phyloP scores from a whole-genome alignment of 1,284 basidiomycete genomes.

The Apiotrichum veenhuisii region DNA sequence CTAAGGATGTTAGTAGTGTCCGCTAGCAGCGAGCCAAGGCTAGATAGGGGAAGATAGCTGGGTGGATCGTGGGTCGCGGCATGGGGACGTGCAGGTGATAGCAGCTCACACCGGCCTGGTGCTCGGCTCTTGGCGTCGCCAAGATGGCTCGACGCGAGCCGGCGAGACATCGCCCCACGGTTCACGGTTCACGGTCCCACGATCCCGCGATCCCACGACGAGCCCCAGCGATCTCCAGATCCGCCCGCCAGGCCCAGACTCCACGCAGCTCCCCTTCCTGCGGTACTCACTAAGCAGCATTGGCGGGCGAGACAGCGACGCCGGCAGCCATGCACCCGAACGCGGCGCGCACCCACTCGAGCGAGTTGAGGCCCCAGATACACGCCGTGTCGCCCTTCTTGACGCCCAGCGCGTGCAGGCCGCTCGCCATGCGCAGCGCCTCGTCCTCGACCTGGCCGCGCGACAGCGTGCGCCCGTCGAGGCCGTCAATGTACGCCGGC shows the following conservation, averaged over 20 bases:
- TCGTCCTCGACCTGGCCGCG: conserved; percentile 58
- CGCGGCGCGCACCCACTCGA: conserved; percentile 62
- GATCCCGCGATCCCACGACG: too few species aligned
- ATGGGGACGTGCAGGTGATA: too few species aligned
- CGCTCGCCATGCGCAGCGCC: conserved; percentile 59
- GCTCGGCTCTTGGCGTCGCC: too few species aligned
- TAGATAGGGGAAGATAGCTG: too few species aligned
- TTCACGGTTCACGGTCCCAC: too few species aligned
- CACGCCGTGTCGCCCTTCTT: conserved; percentile 37
- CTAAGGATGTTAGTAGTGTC: conserved; percentile 28
- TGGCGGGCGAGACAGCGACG: conserved; percentile 38
- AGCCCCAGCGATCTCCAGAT: too few species aligned
- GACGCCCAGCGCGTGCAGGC: conserved; percentile 48
- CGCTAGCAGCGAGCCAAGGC: too few species aligned
- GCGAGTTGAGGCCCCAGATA: conserved; percentile 54
- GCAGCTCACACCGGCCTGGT: too few species aligned
- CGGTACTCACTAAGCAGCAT: conserved; percentile 42
- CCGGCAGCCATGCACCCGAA: conserved; percentile 54
- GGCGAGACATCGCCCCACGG: too few species aligned
- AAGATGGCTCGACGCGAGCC: too few species aligned
- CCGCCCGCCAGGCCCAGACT: too few species aligned
- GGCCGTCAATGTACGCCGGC: conserved; percentile 65
- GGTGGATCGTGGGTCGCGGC: too few species aligned
- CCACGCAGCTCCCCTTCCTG: conserved; percentile 23
- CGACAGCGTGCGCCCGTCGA: conserved; percentile 58